Base-by-base conservation (phyloP, 2,329 filamentous ascomycete species). In the Septoria petroselini region DNA sequence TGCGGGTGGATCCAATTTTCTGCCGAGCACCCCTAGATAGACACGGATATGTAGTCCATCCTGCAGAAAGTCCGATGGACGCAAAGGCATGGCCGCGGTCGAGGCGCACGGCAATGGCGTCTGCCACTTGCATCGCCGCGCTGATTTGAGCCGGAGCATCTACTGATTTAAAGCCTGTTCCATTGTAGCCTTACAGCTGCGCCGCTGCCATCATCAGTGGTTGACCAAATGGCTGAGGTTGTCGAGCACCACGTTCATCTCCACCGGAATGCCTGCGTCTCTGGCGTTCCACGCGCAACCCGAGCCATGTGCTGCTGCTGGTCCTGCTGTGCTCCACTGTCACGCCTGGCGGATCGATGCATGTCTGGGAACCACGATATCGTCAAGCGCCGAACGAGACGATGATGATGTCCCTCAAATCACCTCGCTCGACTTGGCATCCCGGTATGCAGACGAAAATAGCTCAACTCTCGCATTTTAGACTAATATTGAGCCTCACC, bases 41-140 rank as follows among this genome's bases (percentile, higher is more conserved):
- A 30, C 41, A 33, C 40, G 47, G 46, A 37, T 44, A 30, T 34
- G 40, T 39, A 43, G 47, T 29, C 30, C 34, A 47, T 41, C 25
- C 41, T 45, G 14, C 44, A 52, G n/a, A 49, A 52, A 55, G 53
- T 55, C 53, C 53, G 53, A 52, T 52, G 53, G 53, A 40, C 50
- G 45, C 40, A 25, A 19, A 40, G 34, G 43, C 43, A 18, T 39
- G 43, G 33, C n/a, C 17, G 38, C 25, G 43, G 43, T 23, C 17
- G 31, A 38, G 42, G 31, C 33, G 33, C 11, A 11, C 14, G 34
- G 34, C 34, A 27, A 27, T 5, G 23, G 34, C 34, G 14, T 38
- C 34, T 38, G 6, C 34, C 14, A 21, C 9, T 15, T 38, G 34
- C 34, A 38, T 38, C 14, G 34, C 17, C 34, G 18, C 17, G 15